phyloP scores from a whole-genome alignment of 306 rosid genomes.

The Canavalia ensiformis region DNA sequence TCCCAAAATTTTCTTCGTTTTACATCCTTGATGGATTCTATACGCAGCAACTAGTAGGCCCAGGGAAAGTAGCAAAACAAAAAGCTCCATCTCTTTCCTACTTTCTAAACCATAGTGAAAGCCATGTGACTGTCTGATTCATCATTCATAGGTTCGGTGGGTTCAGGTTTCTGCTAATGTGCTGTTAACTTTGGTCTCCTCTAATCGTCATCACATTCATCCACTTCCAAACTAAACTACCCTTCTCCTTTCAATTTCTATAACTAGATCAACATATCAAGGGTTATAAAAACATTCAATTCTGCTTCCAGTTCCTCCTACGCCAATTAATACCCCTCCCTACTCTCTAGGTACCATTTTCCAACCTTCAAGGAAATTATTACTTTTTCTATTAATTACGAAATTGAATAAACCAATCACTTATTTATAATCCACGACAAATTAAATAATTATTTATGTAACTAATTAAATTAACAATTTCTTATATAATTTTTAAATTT shows the following conservation, averaged over 20 bases:
- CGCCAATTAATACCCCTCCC: no score
- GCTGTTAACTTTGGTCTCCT: slow-evolving; percentile 1
- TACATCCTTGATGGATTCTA: slow-evolving; percentile 48
- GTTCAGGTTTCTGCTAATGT: slow-evolving; percentile 19
- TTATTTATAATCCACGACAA: not conserved
- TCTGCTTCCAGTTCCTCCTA: not conserved
- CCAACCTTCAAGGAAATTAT: not conserved
- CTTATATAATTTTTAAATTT: no score
- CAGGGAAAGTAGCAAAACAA: slow-evolving; percentile 42
- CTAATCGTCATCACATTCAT: slow-evolving; percentile 13
- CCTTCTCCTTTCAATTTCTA: slow-evolving; percentile 7
- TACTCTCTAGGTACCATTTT: not conserved
- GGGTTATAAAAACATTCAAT: not conserved
- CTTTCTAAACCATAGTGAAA: slow-evolving; percentile 35
- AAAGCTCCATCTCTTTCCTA: slow-evolving; percentile 52
- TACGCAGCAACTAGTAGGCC: slow-evolving; percentile 44
- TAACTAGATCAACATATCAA: not conserved
- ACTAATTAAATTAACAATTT: no score
- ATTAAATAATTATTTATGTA: no score
- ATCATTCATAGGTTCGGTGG: slow-evolving; percentile 6
- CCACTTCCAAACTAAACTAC: not conserved
- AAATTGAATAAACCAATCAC: not conserved
- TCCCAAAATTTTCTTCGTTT: slow-evolving; percentile 44
- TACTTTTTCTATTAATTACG: not conserved
- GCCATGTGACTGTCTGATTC: slow-evolving; percentile 25